Evolutionary conservation across 495 filamentous ascomycete genomes (phyloP), one percentile per base, ranked within the genome.

Genomic region (Aspergillus carlsbadensis): DNA sequence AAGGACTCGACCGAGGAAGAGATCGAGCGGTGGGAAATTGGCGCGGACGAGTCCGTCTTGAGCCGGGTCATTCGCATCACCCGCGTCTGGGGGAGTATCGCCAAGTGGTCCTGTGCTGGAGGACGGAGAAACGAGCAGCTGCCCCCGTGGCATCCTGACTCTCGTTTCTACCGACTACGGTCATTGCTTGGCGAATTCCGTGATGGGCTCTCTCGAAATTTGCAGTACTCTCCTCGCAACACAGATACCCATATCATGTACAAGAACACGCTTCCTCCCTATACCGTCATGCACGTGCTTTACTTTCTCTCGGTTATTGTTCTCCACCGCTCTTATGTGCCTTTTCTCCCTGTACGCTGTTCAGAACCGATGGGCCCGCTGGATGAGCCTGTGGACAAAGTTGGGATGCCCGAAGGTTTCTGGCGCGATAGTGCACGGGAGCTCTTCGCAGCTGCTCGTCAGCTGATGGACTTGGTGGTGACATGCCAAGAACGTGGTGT

Each of bases 181-280:
- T 50, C 69, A 45, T 80, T 81, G 61, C 77, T 93, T n/a, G 74
- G 78, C 18, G 75, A 75, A 6, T 93, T 94, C 65, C 83, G 85
- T 56, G 80, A 78, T 15, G 77, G 80, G 1, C 80, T 94, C 15
- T 89, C 90, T 0, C 75, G 79, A 22, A 86, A 86, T 43, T 80
- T 91, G 44, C 84, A 82, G 7, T 89, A 91, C 65, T 91, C 84
- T 0, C 70, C 80, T 14, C 80, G 81, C 37, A 96, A 92, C 67
- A 88, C 88, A n/a, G 85, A 88, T 61, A 88, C 85, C 14, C 88
- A 94, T 64, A 88, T 91, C 65, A 87, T 85, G 57, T 84, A 87
- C 61, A 85, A 85, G 59, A 72, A 71, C 53, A 88, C 83, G 2
- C 84, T 88, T 14, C 87, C 87, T 33, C 78, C 84, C 2, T 96